A percentile compares a stretch with the other conserved stretches of the same genome.
These are phyloP conservation scores for Castanopsis chinensis DNA, from an alignment of 306 rosid genomes.

Conservation along the genomic window DNA sequence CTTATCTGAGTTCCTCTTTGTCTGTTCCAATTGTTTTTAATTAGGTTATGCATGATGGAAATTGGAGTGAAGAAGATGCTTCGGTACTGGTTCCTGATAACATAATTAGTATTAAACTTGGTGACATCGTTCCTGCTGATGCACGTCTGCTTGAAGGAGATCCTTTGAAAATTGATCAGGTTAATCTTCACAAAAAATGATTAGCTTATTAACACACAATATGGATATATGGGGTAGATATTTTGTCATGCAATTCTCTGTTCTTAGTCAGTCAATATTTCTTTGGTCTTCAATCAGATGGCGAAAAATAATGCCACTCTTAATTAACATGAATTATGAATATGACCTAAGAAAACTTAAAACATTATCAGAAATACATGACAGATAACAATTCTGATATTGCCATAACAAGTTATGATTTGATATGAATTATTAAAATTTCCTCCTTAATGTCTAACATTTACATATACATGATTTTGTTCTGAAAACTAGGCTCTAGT, in stretches of 20 bases:
- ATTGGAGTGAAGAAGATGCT: conserved; percentile 81
- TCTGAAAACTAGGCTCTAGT: neutral
- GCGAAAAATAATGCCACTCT: neutral
- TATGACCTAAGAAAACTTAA: neutral
- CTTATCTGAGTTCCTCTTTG: neutral
- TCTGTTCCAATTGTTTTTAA: neutral
- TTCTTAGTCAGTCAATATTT: neutral
- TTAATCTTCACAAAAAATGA: conserved; percentile 2
- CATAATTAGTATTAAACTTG: conserved; percentile 73
- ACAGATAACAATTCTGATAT: neutral
- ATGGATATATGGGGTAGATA: neutral
- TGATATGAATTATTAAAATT: neutral
- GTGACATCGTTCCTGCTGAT: conserved; percentile 76
- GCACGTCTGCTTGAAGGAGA: conserved; percentile 81
- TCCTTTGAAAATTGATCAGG: conserved; percentile 81
- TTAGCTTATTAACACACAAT: neutral
- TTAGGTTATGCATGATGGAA: conserved; percentile 65
- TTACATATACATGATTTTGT: neutral
- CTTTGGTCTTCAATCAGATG: neutral
- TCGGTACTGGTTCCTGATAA: conserved; percentile 73
- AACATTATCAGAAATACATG: neutral
- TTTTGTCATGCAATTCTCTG: neutral
- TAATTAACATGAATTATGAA: neutral
- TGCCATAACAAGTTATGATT: neutral
- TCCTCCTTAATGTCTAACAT: neutral